A percentile compares a stretch with the other conserved stretches of the same genome.
Evolutionary conservation across 2,329 filamentous ascomycete species (phyloP).

Genomic region (Penicillium sp.): DNA sequence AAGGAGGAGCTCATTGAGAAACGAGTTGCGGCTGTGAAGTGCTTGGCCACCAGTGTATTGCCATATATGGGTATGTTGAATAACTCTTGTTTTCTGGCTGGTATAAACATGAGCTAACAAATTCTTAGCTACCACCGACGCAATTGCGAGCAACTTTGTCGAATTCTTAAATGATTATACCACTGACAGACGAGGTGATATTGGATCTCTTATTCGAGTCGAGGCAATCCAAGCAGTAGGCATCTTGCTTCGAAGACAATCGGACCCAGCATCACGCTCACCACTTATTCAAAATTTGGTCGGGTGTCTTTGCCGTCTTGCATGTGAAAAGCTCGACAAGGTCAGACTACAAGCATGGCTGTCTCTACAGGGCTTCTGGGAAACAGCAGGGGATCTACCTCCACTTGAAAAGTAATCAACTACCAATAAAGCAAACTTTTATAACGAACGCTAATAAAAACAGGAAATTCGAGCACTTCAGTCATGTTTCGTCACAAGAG

Average conservation of each 20-base stretch:
- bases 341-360: slow-evolving; percentile 62
- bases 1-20: slow-evolving; percentile 44
- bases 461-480: slow-evolving; percentile 46
- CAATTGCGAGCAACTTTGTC: slow-evolving; percentile 32
- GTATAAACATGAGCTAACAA: slow-evolving; percentile 15
- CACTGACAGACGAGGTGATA: slow-evolving; percentile 81
- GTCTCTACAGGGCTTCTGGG: slow-evolving; percentile 45
- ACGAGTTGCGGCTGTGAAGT: slow-evolving; percentile 43
- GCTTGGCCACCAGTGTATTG: slow-evolving; percentile 39
- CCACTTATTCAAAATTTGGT: slow-evolving; percentile 30
- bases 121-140: slow-evolving; percentile 30
- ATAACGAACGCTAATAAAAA: slow-evolving; percentile 16
- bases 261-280: slow-evolving; percentile 10
- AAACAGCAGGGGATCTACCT: slow-evolving; percentile 34
- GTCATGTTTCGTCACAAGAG: slow-evolving; percentile 44
- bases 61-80: slow-evolving; percentile 37
- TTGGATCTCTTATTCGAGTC: slow-evolving; percentile 81
- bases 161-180: slow-evolving; percentile 78
- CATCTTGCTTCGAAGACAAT: slow-evolving; percentile 29
- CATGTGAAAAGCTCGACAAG: slow-evolving; percentile 86
- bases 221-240: slow-evolving; percentile 71
- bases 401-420: slow-evolving; percentile 44
- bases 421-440: not conserved
- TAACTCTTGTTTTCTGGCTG: not conserved
- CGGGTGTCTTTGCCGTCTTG: slow-evolving; percentile 62